Conservation (phyloP, 139 green algal species). For the Haematococcus sp. region DNA sequence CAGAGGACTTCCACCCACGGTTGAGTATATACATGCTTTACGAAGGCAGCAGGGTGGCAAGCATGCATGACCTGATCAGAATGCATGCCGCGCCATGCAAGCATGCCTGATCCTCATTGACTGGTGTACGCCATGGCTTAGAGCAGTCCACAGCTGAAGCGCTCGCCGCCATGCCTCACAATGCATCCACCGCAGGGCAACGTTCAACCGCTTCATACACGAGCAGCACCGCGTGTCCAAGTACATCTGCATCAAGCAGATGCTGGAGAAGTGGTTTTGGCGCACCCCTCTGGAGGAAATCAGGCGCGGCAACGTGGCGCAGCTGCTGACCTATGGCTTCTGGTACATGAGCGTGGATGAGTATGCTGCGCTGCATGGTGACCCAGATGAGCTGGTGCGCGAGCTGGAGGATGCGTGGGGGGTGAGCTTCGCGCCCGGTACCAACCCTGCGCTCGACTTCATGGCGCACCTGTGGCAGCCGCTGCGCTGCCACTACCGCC, state of each 20-base stretch:
- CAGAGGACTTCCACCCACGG: too few relatives aligned
- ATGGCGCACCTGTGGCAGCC: conserved; percentile 61
- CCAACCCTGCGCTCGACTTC: conserved; percentile 33
- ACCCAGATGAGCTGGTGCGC: conserved; percentile 37
- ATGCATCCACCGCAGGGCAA: too few relatives aligned
- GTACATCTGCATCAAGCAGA: conserved; percentile 11
- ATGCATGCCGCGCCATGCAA: too few relatives aligned
- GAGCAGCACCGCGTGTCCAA: too few relatives aligned
- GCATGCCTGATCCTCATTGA: too few relatives aligned
- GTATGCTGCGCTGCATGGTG: conserved; percentile 25
- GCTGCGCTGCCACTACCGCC: conserved; percentile 27
- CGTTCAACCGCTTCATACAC: too few relatives aligned
- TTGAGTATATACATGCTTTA: too few relatives aligned
- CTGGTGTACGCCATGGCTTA: too few relatives aligned
- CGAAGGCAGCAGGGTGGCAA: too few relatives aligned
- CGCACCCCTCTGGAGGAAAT: conserved; percentile 13
- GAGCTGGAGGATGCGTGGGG: conserved; percentile 44
- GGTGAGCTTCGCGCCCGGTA: conserved; percentile 39
- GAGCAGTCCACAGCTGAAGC: too few relatives aligned
- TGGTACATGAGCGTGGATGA: conserved; percentile 42
- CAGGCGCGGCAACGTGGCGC: conserved; percentile 30
- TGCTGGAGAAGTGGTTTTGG: conserved; percentile 30
- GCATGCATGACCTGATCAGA: too few relatives aligned
- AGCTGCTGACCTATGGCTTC: conserved; percentile 38
- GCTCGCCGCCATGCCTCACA: too few relatives aligned